phyloP scores from a whole-genome alignment of 352 stramenopile species.

The Globisporangium nunn region DNA sequence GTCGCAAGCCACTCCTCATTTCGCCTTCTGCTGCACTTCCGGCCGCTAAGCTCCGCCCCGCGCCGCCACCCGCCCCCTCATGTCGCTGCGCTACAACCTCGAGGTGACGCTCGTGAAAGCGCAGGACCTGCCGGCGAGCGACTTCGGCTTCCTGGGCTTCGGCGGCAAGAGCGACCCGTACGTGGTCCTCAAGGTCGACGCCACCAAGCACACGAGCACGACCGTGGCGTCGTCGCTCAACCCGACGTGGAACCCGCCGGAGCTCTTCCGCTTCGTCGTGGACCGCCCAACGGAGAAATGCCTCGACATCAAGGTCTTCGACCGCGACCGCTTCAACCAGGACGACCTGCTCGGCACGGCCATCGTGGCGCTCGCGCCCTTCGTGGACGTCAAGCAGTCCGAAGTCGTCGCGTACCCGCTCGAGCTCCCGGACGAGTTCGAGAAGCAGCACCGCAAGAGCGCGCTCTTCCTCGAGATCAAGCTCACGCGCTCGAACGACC shows the following conservation, averaged over 20 bases:
- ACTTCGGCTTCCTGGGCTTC: constrained; percentile 66
- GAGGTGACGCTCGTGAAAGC: constrained; percentile 54
- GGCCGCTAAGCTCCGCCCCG: not conserved
- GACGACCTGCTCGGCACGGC: constrained; percentile 51
- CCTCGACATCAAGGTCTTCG: constrained; percentile 51
- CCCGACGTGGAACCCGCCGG: constrained; percentile 42
- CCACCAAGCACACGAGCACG: constrained; percentile 38
- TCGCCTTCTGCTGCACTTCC: too few species aligned
- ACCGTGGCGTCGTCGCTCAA: constrained; percentile 38
- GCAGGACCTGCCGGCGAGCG: constrained; percentile 41
- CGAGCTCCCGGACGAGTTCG: constrained; percentile 45
- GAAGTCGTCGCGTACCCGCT: constrained; percentile 50
- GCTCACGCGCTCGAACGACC: constrained; percentile 32
- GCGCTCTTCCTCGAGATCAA: constrained; percentile 57
- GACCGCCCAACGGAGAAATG: constrained; percentile 47
- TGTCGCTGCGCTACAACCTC: constrained; percentile 32
- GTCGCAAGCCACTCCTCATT: not conserved
- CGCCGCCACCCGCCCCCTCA: not conserved
- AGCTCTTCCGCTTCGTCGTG: constrained; percentile 55
- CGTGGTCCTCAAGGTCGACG: constrained; percentile 51
- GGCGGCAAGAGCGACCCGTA: constrained; percentile 75
- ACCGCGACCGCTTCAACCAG: constrained; percentile 53
- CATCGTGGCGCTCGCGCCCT: constrained; percentile 41
- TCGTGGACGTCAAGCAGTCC: constrained; percentile 34
- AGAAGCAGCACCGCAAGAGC: constrained; percentile 54